These are phyloP conservation scores for Crithidia bombi DNA, from an alignment of 208 protist species.

Conservation along the genomic window DNA sequence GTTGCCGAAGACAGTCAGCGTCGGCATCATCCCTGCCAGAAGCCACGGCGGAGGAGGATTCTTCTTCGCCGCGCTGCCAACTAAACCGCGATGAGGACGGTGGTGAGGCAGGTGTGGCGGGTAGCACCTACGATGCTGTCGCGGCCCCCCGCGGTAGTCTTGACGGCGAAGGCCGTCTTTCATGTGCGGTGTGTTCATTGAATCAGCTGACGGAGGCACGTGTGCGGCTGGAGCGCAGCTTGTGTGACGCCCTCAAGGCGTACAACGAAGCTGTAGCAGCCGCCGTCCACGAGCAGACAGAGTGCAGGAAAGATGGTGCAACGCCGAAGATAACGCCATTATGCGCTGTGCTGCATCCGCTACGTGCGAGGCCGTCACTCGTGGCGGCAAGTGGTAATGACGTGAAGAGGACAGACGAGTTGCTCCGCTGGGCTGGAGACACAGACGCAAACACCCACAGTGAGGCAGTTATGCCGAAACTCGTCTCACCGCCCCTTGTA, in stretches of 20 bases:
- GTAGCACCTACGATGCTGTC: too few relatives aligned
- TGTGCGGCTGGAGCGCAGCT: constrained; percentile 9
- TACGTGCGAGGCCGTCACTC: background rate
- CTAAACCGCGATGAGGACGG: too few relatives aligned
- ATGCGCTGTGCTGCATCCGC: constrained; percentile 14
- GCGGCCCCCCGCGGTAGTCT: background rate
- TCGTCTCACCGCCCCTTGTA: too few relatives aligned
- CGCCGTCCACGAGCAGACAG: background rate
- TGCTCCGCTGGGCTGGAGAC: background rate
- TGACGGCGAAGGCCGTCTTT: background rate
- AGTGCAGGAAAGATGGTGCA: background rate
- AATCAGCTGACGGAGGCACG: constrained; percentile 5
- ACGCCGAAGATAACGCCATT: background rate
- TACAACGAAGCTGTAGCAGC: constrained; percentile 21
- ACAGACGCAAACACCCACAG: background rate
- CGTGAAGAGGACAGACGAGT: background rate
- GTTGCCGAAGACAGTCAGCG: background rate
- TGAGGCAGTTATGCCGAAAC: too few relatives aligned
- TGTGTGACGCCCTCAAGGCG: constrained; percentile 10
- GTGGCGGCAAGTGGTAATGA: background rate
- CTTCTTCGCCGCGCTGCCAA: too few relatives aligned
- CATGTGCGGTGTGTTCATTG: too few relatives aligned
- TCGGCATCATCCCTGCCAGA: too few relatives aligned
- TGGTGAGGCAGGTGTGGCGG: too few relatives aligned
- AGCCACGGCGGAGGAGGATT: too few relatives aligned